Percentiles rank a stretch among this genome's conserved stretches.
phyloP scores from a whole-genome alignment of 768 basidiomycete species.

The Lepiota subincarnata region DNA sequence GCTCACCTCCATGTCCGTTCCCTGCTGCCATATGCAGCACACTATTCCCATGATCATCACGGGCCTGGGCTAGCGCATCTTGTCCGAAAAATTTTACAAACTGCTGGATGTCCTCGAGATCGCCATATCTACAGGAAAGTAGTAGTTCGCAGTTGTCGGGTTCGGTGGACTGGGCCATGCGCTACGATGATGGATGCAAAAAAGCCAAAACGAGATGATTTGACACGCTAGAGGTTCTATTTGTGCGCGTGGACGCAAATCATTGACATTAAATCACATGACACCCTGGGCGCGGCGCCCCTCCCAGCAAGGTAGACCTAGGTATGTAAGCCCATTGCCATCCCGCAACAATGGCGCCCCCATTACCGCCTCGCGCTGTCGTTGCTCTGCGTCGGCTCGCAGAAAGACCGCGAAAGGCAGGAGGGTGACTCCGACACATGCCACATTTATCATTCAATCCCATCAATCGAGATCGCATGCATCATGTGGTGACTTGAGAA shows the following conservation, averaged over 20 bases:
- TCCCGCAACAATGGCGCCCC: too few relatives aligned
- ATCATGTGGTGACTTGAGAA: too few relatives aligned
- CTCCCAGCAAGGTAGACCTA: too few relatives aligned
- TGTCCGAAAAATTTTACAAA: constrained; percentile 61
- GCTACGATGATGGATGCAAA: constrained; percentile 8
- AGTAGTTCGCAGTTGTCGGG: constrained; percentile 72
- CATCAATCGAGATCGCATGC: too few relatives aligned
- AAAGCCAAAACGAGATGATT: not conserved
- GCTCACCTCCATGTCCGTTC: constrained; percentile 84
- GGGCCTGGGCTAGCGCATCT: constrained; percentile 40
- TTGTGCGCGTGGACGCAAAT: not conserved
- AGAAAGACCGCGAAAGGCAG: too few relatives aligned
- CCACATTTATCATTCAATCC: too few relatives aligned
- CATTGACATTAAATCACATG: too few relatives aligned
- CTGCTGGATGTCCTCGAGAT: constrained; percentile 68
- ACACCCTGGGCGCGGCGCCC: too few relatives aligned
- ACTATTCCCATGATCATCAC: constrained; percentile 77
- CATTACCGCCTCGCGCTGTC: too few relatives aligned
- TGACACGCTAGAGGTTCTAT: not conserved
- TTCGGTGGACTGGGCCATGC: constrained; percentile 27
- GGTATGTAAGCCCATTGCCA: too few relatives aligned
- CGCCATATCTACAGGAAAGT: constrained; percentile 84
- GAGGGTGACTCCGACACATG: too few relatives aligned
- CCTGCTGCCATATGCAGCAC: constrained; percentile 83
- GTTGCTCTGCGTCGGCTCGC: too few relatives aligned